Percentiles rank a stretch among this genome's conserved stretches.
These are phyloP conservation scores for Torulaspora globosa DNA, from an alignment of 1,139 yeast genomes.

Conservation along the genomic window DNA sequence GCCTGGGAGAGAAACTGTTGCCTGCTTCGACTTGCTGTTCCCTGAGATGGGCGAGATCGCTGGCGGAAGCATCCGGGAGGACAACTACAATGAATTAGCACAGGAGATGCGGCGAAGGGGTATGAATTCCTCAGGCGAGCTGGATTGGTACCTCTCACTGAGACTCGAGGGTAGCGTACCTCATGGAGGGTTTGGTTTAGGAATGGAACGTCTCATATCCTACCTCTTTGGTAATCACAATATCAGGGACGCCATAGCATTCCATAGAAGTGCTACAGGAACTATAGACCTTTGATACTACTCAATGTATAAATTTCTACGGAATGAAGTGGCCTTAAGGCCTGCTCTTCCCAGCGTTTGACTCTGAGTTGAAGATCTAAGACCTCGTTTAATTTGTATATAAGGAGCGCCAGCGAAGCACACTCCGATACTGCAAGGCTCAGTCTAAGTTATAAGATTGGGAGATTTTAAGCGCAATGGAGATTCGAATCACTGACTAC, in stretches of 20 bases:
- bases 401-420: background rate
- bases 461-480: background rate
- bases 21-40: conserved; percentile 80
- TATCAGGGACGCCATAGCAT: conserved; percentile 80
- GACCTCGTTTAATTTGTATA: background rate
- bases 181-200: conserved; percentile 97
- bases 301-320: background rate
- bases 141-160: conserved; percentile 77
- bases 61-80: conserved; percentile 93
- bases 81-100: conserved; percentile 47
- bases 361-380: background rate
- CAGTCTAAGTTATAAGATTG: background rate
- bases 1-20: conserved; percentile 57
- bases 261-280: conserved; percentile 50
- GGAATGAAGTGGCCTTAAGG: background rate
- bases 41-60: conserved; percentile 96
- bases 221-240: conserved; percentile 65
- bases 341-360: background rate
- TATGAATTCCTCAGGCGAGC: conserved; percentile 52
- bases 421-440: background rate
- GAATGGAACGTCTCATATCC: conserved; percentile 79
- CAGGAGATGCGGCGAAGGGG: conserved; percentile 48
- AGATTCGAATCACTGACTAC: conserved; percentile 34
- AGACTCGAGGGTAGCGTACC: conserved; percentile 80
- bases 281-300: conserved; percentile 17